These are phyloP conservation scores for Heterobasidion irregulare DNA, from an alignment of 1,284 basidiomycete genomes.

Conservation along the genomic window DNA sequence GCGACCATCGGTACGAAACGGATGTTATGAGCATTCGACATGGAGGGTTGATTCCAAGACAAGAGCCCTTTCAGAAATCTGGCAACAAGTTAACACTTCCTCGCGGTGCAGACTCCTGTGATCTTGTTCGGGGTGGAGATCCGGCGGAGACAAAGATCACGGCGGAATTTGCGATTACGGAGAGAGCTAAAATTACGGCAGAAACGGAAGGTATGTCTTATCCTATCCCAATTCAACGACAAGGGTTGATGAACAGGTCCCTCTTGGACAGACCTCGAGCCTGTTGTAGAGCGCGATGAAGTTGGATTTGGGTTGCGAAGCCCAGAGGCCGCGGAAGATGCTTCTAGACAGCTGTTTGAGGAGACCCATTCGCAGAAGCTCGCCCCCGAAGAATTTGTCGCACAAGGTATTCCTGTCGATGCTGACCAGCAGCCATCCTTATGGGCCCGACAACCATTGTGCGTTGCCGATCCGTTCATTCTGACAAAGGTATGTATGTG, in stretches of 20 bases:
- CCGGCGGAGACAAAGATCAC: too few species aligned
- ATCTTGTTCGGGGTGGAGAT: not conserved
- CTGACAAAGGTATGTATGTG: constrained; percentile 32
- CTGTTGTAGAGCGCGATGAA: not conserved
- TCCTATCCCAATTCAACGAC: too few species aligned
- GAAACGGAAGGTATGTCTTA: too few species aligned
- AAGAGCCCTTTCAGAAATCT: constrained; percentile 4
- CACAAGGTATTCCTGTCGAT: constrained; percentile 7
- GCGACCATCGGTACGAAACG: constrained; percentile 24
- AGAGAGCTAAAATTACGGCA: too few species aligned
- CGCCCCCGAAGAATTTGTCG: constrained; percentile 2
- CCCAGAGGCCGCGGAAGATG: not conserved
- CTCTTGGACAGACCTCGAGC: not conserved
- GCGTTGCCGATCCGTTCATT: constrained; percentile 42
- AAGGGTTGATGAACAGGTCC: too few species aligned
- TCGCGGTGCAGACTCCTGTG: not conserved
- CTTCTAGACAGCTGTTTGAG: too few species aligned
- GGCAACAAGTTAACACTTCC: too few species aligned
- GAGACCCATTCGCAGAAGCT: constrained; percentile 7
- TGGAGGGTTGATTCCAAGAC: constrained; percentile 25
- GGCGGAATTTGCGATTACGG: too few species aligned
- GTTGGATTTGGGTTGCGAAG: not conserved
- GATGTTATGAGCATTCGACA: constrained; percentile 30
- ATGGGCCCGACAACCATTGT: constrained; percentile 18
- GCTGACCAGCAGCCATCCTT: constrained; percentile 4